phyloP scores from a whole-genome alignment of 305 asterid genomes.

The Solanum hybrid region DNA sequence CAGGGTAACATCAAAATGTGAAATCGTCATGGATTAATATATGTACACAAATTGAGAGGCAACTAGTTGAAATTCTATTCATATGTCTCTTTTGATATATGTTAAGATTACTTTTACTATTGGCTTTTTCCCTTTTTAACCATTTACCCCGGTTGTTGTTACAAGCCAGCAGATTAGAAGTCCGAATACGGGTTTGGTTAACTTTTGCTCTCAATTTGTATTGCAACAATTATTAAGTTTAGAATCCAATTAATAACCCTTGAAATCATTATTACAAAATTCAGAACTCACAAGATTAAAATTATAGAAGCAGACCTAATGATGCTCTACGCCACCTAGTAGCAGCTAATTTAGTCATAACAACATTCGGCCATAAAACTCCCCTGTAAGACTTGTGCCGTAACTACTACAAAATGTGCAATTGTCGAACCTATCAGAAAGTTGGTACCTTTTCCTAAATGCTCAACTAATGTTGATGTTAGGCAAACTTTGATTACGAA shows the following conservation, averaged over 20 bases:
- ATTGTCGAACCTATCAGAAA: background rate
- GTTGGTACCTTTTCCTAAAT: background rate
- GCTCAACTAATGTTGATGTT: background rate
- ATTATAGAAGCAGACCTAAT: background rate
- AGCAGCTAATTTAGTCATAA: background rate
- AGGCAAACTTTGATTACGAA: background rate
- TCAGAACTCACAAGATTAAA: background rate
- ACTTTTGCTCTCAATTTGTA: background rate
- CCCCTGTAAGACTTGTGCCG: background rate
- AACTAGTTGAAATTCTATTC: background rate
- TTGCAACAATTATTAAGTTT: background rate
- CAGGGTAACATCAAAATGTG: background rate
- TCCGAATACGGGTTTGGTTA: background rate
- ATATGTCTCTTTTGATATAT: background rate
- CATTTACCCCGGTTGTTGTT: background rate
- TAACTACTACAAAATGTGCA: background rate
- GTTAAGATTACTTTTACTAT: background rate
- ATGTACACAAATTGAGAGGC: background rate
- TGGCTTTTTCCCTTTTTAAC: background rate
- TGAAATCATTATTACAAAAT: background rate
- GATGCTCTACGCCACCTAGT: background rate
- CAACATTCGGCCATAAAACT: background rate
- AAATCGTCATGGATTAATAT: background rate
- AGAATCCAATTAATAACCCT: background rate
- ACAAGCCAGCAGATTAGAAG: background rate